A percentile compares a stretch with the other conserved stretches of the same genome.
phyloP scores from a whole-genome alignment of 1,284 basidiomycete genomes.

The Trichosporon sp. region DNA sequence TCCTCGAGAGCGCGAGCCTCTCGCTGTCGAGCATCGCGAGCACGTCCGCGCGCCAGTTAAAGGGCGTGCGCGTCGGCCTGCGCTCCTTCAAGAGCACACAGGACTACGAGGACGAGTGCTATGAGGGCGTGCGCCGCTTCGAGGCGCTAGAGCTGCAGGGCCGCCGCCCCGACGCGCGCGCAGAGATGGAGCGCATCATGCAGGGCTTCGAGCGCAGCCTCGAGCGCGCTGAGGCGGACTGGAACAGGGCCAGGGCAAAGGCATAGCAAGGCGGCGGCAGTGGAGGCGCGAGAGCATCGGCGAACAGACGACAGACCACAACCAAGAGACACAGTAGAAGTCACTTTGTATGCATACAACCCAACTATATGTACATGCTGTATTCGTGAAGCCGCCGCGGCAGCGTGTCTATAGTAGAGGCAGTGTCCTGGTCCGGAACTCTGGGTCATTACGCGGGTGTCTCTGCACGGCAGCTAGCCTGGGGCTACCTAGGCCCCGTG shows the following conservation, averaged over 20 bases:
- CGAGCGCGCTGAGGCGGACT: neutral
- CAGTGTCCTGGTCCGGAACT: neutral
- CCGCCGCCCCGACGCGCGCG: neutral
- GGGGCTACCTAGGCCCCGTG: neutral
- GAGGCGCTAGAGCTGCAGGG: slow-evolving; percentile 9
- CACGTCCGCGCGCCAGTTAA: slow-evolving; percentile 5
- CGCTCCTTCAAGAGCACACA: slow-evolving; percentile 8
- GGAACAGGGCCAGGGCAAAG: neutral
- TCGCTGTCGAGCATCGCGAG: slow-evolving; percentile 1
- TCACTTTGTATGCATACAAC: slow-evolving; percentile 2
- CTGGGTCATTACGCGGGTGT: neutral
- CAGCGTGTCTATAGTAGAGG: neutral
- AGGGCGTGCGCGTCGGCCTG: slow-evolving; percentile 11
- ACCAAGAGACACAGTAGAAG: neutral
- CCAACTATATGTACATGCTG: slow-evolving; percentile 6
- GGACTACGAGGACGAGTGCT: slow-evolving; percentile 13
- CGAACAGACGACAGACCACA: neutral
- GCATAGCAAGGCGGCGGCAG: neutral
- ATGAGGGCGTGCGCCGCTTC: slow-evolving; percentile 12
- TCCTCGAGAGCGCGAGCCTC: neutral
- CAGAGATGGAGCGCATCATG: slow-evolving; percentile 4
- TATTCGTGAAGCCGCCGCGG: neutral
- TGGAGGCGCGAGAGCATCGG: neutral
- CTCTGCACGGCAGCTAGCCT: neutral
- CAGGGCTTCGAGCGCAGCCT: slow-evolving; percentile 18